phyloP scores from a whole-genome alignment of 495 filamentous ascomycete genomes.

The Penicillium nucicola region DNA sequence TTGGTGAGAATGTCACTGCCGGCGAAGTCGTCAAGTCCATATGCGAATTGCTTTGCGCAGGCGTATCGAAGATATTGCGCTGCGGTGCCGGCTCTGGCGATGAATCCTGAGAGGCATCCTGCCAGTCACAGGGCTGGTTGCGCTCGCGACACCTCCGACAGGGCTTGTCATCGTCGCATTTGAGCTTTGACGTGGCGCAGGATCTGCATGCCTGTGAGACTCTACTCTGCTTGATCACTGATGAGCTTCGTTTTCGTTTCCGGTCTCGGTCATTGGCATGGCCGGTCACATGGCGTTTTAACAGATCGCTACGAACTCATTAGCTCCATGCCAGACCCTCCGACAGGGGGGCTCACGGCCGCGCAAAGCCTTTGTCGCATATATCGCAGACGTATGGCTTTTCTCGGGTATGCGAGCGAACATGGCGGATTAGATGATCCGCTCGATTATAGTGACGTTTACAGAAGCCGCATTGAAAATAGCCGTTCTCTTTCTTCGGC shows the following conservation, averaged over 20 bases:
- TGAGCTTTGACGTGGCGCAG: slow-evolving; percentile 52
- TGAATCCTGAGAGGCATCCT: slow-evolving; percentile 22
- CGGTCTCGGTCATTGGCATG: slow-evolving; percentile 42
- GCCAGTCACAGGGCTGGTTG: slow-evolving; percentile 44
- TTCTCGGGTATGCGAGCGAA: slow-evolving; percentile 55
- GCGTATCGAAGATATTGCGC: slow-evolving; percentile 8
- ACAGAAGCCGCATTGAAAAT: slow-evolving; percentile 55
- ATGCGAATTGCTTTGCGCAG: background rate
- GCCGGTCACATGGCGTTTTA: slow-evolving; percentile 53
- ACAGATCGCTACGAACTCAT: slow-evolving; percentile 35
- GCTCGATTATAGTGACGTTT: slow-evolving; percentile 51
- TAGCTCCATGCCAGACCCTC: background rate
- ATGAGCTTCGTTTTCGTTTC: slow-evolving; percentile 43
- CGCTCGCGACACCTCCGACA: slow-evolving; percentile 48
- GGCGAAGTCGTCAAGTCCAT: slow-evolving; percentile 4
- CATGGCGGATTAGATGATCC: slow-evolving; percentile 56
- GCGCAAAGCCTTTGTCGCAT: slow-evolving; percentile 52
- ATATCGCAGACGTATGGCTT: slow-evolving; percentile 49
- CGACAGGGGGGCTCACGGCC: slow-evolving; percentile 30
- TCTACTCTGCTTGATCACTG: slow-evolving; percentile 44
- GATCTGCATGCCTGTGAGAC: slow-evolving; percentile 53
- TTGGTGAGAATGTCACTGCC: slow-evolving; percentile 10
- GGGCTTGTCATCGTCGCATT: slow-evolving; percentile 50
- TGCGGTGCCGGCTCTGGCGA: slow-evolving; percentile 14
- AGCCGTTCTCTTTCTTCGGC: slow-evolving; percentile 22